These are phyloP conservation scores for Theobroma grandiflorum DNA, from an alignment of 441 rosid species.

Conservation along the genomic window DNA sequence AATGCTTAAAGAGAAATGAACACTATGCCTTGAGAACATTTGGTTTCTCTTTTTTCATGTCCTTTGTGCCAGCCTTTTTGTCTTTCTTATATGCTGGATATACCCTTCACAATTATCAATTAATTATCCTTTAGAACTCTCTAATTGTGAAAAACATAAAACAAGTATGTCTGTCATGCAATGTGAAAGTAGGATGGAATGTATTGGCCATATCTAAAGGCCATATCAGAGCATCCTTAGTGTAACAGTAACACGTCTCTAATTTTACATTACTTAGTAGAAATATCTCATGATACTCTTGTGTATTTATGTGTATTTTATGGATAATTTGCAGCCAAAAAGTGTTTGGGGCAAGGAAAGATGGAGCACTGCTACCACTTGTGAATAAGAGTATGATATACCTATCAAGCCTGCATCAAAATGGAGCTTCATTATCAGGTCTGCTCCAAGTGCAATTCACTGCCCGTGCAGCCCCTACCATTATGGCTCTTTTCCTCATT, in stretches of 20 bases:
- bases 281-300: background rate
- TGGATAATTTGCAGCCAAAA: constrained; percentile 59
- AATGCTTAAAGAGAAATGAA: background rate
- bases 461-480: constrained; percentile 31
- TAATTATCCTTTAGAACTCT: background rate
- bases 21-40: background rate
- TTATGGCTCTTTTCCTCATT: constrained; percentile 33
- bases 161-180: background rate
- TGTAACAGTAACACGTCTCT: no score
- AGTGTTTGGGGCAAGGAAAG: constrained; percentile 69
- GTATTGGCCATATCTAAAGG: background rate
- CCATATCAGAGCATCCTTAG: background rate
- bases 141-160: background rate
- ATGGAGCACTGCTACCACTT: constrained; percentile 68
- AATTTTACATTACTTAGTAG: background rate
- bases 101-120: background rate
- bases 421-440: constrained; percentile 45
- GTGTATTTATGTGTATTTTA: background rate
- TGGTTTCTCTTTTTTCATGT: background rate
- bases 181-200: background rate
- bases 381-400: constrained; percentile 80
- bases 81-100: background rate
- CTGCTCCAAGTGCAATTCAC: constrained; percentile 32
- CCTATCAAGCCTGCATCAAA: constrained; percentile 42
- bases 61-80: background rate